phyloP scores from a whole-genome alignment of 1,284 basidiomycete species.

The Cerrena zonata region DNA sequence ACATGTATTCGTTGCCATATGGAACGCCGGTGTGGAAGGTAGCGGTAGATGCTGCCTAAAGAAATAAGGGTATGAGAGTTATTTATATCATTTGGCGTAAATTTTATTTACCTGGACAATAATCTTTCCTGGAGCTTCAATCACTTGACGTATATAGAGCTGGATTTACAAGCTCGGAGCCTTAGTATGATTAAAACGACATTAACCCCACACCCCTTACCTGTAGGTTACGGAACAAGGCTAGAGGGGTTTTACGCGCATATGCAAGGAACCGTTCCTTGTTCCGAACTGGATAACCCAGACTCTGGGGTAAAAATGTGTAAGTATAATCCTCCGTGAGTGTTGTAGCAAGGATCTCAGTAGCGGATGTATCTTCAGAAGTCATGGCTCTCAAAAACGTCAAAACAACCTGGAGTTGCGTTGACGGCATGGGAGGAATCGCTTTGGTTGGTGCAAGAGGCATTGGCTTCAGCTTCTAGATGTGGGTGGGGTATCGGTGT shows the following conservation, averaged over 20 bases:
- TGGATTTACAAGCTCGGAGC: background rate
- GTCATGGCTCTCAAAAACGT: background rate
- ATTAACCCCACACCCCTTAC: background rate
- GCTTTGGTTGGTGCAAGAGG: background rate
- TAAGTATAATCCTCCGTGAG: conserved; percentile 1
- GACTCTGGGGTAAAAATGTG: background rate
- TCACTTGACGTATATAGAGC: background rate
- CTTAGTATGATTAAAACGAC: background rate
- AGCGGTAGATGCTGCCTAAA: background rate
- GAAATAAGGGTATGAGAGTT: background rate
- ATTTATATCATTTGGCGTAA: background rate
- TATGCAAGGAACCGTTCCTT: background rate
- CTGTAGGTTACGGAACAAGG: background rate
- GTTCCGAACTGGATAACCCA: background rate
- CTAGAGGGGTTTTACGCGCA: background rate
- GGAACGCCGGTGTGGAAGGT: background rate
- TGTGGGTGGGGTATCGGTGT: no score
- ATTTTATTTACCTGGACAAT: background rate
- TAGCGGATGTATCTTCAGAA: background rate
- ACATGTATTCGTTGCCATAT: conserved; percentile 3
- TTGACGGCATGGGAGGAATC: background rate
- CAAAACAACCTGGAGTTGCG: background rate
- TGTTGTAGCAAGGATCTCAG: background rate
- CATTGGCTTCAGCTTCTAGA: no score
- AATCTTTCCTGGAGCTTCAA: background rate